phyloP scores from a whole-genome alignment of 78 protist genomes.

The Neovahlkampfia damariscottae region DNA sequence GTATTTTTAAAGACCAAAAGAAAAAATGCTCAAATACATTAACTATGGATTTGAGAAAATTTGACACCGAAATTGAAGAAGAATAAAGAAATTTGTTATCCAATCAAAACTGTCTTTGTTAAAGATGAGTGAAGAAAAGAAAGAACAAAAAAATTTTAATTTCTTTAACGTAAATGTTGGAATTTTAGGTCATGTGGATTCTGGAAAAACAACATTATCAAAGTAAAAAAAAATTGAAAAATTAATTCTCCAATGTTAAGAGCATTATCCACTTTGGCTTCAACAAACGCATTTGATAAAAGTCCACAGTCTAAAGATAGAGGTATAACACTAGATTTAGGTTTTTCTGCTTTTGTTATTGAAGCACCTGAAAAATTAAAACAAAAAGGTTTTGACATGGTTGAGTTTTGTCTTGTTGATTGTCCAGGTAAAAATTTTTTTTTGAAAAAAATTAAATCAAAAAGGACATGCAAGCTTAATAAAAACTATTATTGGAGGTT shows the following conservation, averaged over 20 bases:
- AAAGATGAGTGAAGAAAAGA: too few relatives aligned
- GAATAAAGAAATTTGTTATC: too few relatives aligned
- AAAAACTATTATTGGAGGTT: slow-evolving; percentile 96
- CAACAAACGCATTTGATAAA: slow-evolving; percentile 90
- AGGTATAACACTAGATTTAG: slow-evolving; percentile 96
- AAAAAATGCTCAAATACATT: neutral
- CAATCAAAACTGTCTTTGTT: too few relatives aligned
- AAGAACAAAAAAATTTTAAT: too few relatives aligned
- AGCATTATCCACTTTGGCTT: slow-evolving; percentile 58
- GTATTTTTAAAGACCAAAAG: slow-evolving; percentile 14
- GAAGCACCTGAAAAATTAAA: neutral
- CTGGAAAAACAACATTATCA: slow-evolving; percentile 84
- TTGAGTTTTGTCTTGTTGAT: neutral
- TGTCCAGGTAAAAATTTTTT: neutral
- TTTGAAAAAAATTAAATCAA: too few relatives aligned
- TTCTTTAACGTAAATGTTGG: slow-evolving; percentile 84
- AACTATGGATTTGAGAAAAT: slow-evolving; percentile 14
- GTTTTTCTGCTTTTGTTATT: slow-evolving; percentile 80
- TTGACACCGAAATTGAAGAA: too few relatives aligned
- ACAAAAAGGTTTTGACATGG: too few relatives aligned
- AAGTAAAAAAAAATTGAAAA: too few relatives aligned
- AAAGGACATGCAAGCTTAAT: slow-evolving; percentile 98
- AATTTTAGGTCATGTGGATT: slow-evolving; percentile 92
- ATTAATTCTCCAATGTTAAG: too few relatives aligned
- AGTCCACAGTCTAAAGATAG: slow-evolving; percentile 76